phyloP scores from a whole-genome alignment of 2,329 filamentous ascomycete genomes.

The Aspergillus carbonarius region DNA sequence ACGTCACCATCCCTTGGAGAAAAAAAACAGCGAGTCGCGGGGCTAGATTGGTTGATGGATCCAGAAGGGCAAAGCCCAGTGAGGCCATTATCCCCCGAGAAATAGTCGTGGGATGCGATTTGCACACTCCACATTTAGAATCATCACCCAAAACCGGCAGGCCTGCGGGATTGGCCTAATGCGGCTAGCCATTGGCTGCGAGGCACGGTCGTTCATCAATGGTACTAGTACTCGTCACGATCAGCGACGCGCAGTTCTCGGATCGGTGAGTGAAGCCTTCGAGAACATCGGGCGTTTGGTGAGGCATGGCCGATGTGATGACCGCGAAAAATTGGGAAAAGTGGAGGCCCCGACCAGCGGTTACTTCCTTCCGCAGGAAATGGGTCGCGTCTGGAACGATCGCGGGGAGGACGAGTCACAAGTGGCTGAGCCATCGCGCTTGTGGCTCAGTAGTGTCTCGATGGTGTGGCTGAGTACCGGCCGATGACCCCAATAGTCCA shows the following conservation, averaged over 20 bases:
- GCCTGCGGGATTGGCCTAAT: not conserved
- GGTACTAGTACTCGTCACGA: not conserved
- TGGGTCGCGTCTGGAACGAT: not conserved
- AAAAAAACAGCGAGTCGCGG: not conserved
- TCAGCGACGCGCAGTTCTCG: not conserved
- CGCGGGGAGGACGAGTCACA: not conserved
- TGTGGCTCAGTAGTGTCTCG: not conserved
- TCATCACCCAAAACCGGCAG: not conserved
- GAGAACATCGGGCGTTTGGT: not conserved
- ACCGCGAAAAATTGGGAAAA: not conserved
- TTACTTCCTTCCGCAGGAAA: not conserved
- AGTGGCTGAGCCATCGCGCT: not conserved
- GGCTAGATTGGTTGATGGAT: not conserved
- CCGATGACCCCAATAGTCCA: not conserved
- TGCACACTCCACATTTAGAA: not conserved
- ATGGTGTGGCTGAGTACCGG: not conserved
- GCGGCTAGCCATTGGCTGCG: not conserved
- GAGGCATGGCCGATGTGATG: not conserved
- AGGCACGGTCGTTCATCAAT: not conserved
- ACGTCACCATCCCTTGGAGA: not conserved
- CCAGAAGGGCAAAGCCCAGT: not conserved
- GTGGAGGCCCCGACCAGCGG: not conserved
- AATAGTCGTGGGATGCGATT: not conserved
- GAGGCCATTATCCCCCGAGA: not conserved
- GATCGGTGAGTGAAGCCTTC: slow-evolving; percentile 1